Conservation (phyloP, 2,329 filamentous ascomycete genomes). For the Mycogone perniciosa region DNA sequence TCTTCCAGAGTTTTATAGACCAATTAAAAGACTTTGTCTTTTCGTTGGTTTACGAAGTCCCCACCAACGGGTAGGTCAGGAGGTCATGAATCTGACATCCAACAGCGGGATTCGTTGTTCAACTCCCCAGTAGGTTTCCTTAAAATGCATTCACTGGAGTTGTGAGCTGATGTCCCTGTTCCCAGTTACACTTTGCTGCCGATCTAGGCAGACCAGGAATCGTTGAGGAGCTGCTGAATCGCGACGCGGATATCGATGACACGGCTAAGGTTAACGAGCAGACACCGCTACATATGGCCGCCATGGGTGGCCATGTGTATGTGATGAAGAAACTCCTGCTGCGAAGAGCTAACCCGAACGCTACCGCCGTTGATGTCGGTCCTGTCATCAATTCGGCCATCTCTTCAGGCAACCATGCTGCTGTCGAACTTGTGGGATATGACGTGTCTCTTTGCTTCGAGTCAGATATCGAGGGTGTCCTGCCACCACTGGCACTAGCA, state of each 20-base stretch:
- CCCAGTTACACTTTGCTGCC: constrained; percentile 26
- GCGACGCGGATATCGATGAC: constrained; percentile 28
- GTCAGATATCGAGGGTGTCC: constrained; percentile 8
- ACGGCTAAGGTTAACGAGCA: constrained; percentile 24
- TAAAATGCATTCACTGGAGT: no score
- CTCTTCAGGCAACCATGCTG: constrained; percentile 33
- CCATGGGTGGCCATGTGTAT: constrained; percentile 30
- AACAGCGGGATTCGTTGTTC: constrained; percentile 22
- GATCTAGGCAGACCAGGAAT: constrained; percentile 28
- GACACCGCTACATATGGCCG: constrained; percentile 36
- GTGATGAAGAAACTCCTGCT: constrained; percentile 35
- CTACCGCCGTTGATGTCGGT: constrained; percentile 20
- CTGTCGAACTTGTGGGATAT: constrained; percentile 33
- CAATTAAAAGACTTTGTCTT: no score
- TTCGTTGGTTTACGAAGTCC: no score
- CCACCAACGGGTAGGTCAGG: no score
- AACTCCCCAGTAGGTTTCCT: constrained; percentile 29
- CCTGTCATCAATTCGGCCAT: constrained; percentile 37
- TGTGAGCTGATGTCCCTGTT: no score
- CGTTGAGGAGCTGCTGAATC: constrained; percentile 31
- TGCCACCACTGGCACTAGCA: constrained; percentile 32
- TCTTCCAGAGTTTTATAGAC: no score
- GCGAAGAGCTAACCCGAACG: constrained; percentile 32
- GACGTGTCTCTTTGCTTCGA: constrained; percentile 26
- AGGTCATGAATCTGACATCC: constrained; percentile 29